Conservation (phyloP, 257 asterid genomes). For the Lithospermum erythrorhizon region DNA sequence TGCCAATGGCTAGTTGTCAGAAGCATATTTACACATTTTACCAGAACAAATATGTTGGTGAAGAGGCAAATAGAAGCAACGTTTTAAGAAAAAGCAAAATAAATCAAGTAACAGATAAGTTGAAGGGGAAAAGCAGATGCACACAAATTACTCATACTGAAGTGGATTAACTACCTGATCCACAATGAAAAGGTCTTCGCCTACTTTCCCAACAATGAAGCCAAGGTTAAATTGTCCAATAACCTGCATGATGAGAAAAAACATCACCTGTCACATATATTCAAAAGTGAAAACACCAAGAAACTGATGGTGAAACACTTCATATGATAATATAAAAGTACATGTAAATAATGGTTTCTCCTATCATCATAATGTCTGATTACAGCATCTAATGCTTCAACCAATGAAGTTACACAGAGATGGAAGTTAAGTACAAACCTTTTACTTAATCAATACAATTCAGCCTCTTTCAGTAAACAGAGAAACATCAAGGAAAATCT, state of each 20-base stretch:
- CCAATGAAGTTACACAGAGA: background rate
- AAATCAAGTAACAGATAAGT: background rate
- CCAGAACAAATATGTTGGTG: background rate
- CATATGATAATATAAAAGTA: background rate
- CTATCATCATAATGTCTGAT: background rate
- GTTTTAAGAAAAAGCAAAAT: background rate
- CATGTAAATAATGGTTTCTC: background rate
- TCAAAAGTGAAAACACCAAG: background rate
- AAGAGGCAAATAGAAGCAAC: background rate
- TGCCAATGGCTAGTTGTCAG: constrained; percentile 23
- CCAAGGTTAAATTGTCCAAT: constrained; percentile 97
- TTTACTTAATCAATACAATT: background rate
- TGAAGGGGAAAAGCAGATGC: background rate
- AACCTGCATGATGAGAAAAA: constrained; percentile 40
- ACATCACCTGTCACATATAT: constrained; percentile 8
- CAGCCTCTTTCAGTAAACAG: background rate
- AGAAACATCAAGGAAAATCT: background rate
- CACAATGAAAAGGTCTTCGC: constrained; percentile 83
- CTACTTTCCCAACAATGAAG: constrained; percentile 80
- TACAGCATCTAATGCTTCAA: no score
- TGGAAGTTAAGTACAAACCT: no score
- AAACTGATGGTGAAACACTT: background rate
- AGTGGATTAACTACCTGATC: constrained; percentile 62
- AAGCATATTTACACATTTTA: background rate
- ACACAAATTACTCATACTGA: constrained; percentile 3